A percentile compares a stretch with the other conserved stretches of the same genome.
These are phyloP conservation scores for Leccinum insolens DNA, from an alignment of 1,284 basidiomycete genomes.

Conservation along the genomic window DNA sequence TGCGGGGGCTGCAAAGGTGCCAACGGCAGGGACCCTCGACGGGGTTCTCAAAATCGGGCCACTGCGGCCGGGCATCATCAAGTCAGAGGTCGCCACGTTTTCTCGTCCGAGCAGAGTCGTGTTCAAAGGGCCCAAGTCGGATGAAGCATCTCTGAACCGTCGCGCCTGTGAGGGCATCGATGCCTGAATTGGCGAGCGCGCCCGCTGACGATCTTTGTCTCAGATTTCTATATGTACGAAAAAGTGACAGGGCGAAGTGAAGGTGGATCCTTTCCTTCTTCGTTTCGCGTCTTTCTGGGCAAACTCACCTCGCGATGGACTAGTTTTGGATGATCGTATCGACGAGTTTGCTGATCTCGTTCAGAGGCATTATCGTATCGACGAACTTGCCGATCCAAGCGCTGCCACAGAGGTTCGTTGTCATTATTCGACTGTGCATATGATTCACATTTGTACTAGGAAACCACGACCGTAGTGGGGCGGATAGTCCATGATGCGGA, in stretches of 20 bases:
- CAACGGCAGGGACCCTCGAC: conserved; percentile 7
- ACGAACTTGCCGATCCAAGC: conserved; percentile 78
- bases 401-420: conserved; percentile 66
- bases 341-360: conserved; percentile 81
- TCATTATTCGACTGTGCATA: not conserved
- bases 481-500: conserved; percentile 80
- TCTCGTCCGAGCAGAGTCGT: conserved; percentile 46
- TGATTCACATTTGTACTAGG: conserved; percentile 43
- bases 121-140: conserved; percentile 49
- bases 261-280: conserved; percentile 45
- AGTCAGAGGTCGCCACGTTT: conserved; percentile 23
- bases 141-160: conserved; percentile 43
- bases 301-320: conserved; percentile 2
- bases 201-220: conserved; percentile 12
- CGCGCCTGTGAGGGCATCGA: conserved; percentile 54
- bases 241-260: conserved; percentile 82
- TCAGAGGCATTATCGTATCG: conserved; percentile 66
- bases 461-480: conserved; percentile 78
- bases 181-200: not conserved
- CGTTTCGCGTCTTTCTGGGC: not conserved
- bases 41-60: conserved; percentile 24
- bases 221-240: conserved; percentile 94
- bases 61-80: conserved; percentile 17
- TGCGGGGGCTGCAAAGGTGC: not conserved
- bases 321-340: conserved; percentile 82